Evolutionary conservation across 371 early-diverging fungal species (phyloP).

Genomic region (Massospora cicadina): DNA sequence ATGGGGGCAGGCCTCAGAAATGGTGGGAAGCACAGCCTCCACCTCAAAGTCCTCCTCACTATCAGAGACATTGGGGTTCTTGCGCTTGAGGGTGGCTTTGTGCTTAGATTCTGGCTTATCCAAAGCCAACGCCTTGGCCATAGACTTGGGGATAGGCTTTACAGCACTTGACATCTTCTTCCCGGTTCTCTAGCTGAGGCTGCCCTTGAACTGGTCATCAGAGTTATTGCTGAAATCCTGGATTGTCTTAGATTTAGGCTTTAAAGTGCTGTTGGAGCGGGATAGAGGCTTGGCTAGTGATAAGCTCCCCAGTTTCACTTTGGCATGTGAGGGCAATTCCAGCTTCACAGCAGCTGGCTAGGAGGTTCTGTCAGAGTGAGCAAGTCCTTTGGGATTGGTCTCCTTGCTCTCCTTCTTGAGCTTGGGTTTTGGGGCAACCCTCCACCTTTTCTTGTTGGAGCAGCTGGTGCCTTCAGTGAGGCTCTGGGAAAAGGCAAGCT

Average conservation of each 20-base stretch:
- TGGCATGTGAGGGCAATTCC: too few relatives aligned
- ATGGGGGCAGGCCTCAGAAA: not conserved
- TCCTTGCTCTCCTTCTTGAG: not conserved
- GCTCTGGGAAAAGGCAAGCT: not conserved
- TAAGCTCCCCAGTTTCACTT: too few relatives aligned
- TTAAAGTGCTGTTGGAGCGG: not conserved
- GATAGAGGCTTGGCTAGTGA: not conserved
- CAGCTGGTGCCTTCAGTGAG: not conserved
- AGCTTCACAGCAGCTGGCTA: too few relatives aligned
- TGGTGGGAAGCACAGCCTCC: not conserved
- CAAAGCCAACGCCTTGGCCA: too few relatives aligned
- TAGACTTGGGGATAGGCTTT: too few relatives aligned
- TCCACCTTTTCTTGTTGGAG: not conserved
- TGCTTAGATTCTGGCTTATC: too few relatives aligned
- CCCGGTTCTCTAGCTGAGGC: not conserved
- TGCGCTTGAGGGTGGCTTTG: not conserved
- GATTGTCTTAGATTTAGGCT: not conserved
- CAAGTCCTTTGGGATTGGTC: too few relatives aligned
- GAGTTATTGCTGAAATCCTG: not conserved
- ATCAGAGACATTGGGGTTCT: not conserved
- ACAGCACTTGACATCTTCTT: not conserved
- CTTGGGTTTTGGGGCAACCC: not conserved
- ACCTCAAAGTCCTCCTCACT: not conserved
- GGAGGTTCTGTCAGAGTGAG: too few relatives aligned
- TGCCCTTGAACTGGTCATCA: not conserved